Base-by-base conservation (phyloP, 495 filamentous ascomycete species). In the Cladorrhinum samala region DNA sequence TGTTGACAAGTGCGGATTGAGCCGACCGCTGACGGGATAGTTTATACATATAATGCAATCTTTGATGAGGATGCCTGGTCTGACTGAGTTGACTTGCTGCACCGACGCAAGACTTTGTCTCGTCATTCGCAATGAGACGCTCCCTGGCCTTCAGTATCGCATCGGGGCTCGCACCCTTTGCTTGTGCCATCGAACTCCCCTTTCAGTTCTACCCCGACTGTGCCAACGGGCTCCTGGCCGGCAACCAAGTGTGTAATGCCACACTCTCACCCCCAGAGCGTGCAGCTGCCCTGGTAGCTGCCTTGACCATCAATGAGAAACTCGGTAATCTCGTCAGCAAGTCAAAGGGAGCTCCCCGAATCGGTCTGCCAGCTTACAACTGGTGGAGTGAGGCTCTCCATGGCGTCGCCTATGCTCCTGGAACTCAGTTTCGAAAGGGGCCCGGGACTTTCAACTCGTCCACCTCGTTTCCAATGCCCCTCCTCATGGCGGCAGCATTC, bases 341-440 rank as follows among this genome's bases (percentile, higher is more conserved):
- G 33, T 63, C 63, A 50, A 48, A 59, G 3, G 71, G 76, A 6
- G 64, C 55, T 4, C 51, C 62, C 5, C 63, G 74, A 5, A 50
- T 79, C 6, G 76, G 75, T 2, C 53, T 79, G 0, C 64, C 68
- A 0, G 54, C 62, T 1, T 80, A 81, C 54, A 57, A 75, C 24
- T 77, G 75, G 76, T 80, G 77, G 77, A 74, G 65, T 41, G 78
- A 81, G 59, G 77, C 73, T 6, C 67, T 78, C 0, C 77, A 80
- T 50, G 76, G 76, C 2, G 69, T 80, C 3, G 70, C 64, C 21
- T 53, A 41, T 9, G 62, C 60, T 19, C 65, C 59, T 0, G 74
- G 72, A 36, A 71, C 73, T 14, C 45, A 42, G 2, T 76, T 68
- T 53, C 54, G 50, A 7, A 55, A 49, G 6, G 46, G 53, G 9